Evolutionary conservation across 2,329 filamentous ascomycete species (phyloP).

Genomic region (Colletotrichum orchidophilum): DNA sequence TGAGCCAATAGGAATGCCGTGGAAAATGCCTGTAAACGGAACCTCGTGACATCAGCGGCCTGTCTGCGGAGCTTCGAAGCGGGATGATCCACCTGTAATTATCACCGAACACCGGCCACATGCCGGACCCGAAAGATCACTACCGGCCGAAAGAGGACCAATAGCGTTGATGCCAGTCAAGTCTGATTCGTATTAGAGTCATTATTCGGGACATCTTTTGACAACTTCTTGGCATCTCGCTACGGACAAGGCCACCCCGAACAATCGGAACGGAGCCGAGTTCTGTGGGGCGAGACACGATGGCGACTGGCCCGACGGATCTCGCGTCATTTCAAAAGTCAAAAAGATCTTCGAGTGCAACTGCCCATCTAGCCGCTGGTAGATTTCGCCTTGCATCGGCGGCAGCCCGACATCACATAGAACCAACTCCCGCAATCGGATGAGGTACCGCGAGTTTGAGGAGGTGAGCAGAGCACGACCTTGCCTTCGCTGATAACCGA

Average conservation of each 20-base stretch:
- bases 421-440: background rate
- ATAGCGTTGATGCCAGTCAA: background rate
- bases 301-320: constrained; percentile 8
- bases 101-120: background rate
- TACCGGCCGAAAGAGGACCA: background rate
- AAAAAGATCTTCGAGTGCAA: no score
- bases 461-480: background rate
- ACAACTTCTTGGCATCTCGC: background rate
- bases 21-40: background rate
- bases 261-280: background rate
- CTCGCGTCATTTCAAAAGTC: background rate
- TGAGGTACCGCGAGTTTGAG: background rate
- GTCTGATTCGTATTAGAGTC: background rate
- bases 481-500: background rate
- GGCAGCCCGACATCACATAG: background rate
- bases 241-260: background rate
- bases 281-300: background rate
- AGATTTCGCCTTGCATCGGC: background rate
- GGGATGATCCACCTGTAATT: background rate
- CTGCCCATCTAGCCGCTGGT: background rate
- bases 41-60: background rate
- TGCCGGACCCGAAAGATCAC: background rate
- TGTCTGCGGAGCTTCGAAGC: background rate
- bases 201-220: background rate
- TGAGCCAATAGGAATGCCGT: no score